These are phyloP conservation scores for Haematococcus lacustris DNA, from an alignment of 139 green algal genomes.

Conservation along the genomic window DNA sequence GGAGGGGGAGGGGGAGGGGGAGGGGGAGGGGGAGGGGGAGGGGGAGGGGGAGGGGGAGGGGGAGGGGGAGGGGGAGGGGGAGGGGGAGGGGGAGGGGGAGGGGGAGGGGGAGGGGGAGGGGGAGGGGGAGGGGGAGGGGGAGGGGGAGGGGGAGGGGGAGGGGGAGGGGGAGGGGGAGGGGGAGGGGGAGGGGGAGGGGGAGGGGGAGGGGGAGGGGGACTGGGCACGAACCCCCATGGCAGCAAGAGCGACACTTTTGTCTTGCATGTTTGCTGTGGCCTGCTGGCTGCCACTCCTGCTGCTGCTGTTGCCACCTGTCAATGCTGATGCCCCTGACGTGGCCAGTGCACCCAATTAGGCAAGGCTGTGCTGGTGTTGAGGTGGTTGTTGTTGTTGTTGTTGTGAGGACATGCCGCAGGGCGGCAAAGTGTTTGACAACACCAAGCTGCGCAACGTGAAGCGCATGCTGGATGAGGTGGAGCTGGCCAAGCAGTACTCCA, in stretches of 20 bases:
- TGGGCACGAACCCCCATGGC: background rate
- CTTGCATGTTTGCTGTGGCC: no score
- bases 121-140: no score
- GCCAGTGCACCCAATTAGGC: no score
- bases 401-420: background rate
- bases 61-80: background rate
- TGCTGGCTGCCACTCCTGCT: no score
- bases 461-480: background rate
- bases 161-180: background rate
- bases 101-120: background rate
- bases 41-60: background rate
- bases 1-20: background rate
- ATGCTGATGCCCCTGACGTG: no score
- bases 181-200: no score
- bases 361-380: background rate
- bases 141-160: no score
- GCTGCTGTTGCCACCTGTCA: no score
- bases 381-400: background rate
- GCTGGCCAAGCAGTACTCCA: background rate
- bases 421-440: background rate
- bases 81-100: background rate
- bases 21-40: background rate
- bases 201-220: no score
- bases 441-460: background rate
- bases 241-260: background rate